Conservation (phyloP, 176 grass and related monocot genomes). For the Ensete ventricosum region DNA sequence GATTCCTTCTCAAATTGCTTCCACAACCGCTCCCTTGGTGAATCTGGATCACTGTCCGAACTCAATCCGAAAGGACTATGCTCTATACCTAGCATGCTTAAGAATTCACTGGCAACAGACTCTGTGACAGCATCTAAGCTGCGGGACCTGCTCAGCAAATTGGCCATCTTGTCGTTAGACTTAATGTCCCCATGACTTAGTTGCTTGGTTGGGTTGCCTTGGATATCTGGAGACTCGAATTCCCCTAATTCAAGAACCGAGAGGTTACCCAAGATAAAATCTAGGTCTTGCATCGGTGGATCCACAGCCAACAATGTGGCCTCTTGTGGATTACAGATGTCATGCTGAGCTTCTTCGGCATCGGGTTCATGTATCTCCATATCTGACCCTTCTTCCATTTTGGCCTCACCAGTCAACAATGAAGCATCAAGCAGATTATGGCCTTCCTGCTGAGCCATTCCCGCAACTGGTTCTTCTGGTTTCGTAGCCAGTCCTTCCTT, state of each 20-base stretch:
- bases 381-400: conserved; percentile 13
- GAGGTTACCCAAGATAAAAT: conserved; percentile 45
- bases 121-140: conserved; percentile 67
- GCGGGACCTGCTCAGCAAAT: conserved; percentile 40
- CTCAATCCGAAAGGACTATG: conserved; percentile 54
- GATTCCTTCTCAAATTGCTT: conserved; percentile 93
- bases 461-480: conserved; percentile 4
- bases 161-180: conserved; percentile 30
- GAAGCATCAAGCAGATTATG: conserved; percentile 18
- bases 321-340: conserved; percentile 1
- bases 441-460: conserved; percentile 12
- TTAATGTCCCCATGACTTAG: conserved; percentile 32
- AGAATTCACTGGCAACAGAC: conserved; percentile 70
- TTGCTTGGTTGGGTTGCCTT: conserved; percentile 36
- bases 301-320: conserved; percentile 28
- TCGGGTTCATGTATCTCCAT: conserved; percentile 4
- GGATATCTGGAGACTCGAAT: conserved; percentile 35
- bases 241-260: conserved; percentile 36
- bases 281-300: conserved; percentile 35
- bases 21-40: conserved; percentile 77
- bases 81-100: conserved; percentile 78
- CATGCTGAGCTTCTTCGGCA: background rate
- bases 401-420: background rate
- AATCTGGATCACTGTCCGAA: conserved; percentile 54
- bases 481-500: conserved; percentile 5